A percentile compares a stretch with the other conserved stretches of the same genome.
phyloP scores from a whole-genome alignment of 148 eudicot species.

The Persicaria maculosa region DNA sequence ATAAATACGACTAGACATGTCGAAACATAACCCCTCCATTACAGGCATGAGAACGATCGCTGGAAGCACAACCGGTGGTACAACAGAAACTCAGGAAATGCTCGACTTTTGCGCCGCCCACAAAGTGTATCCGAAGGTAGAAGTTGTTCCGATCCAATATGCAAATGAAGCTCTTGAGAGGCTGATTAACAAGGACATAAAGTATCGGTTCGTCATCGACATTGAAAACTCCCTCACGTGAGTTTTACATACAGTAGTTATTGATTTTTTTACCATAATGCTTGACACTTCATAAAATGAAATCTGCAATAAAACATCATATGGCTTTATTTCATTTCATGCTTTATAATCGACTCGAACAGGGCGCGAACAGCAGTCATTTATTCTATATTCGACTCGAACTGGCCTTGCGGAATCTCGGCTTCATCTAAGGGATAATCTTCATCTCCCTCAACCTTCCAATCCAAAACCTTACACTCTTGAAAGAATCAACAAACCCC shows the following conservation, averaged over 20 bases:
- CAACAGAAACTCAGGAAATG: constrained; percentile 65
- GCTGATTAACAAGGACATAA: constrained; percentile 12
- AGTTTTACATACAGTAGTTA: background rate
- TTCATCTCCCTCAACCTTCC: constrained; percentile 28
- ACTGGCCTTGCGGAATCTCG: too few relatives aligned
- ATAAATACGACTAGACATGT: too few relatives aligned
- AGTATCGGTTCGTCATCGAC: constrained; percentile 14
- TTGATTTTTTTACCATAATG: background rate
- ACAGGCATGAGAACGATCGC: constrained; percentile 54
- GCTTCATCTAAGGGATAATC: constrained; percentile 20
- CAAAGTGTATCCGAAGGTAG: constrained; percentile 57
- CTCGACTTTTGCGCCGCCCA: constrained; percentile 63
- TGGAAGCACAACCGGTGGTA: constrained; percentile 72
- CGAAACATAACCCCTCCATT: background rate
- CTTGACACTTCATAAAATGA: background rate
- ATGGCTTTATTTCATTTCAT: too few relatives aligned
- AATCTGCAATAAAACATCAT: background rate
- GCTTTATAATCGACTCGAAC: too few relatives aligned
- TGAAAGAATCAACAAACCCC: constrained; percentile 26
- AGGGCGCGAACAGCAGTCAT: too few relatives aligned
- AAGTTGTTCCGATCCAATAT: constrained; percentile 57
- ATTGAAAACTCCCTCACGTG: constrained; percentile 9
- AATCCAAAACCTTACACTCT: constrained; percentile 27
- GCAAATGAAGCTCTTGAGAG: constrained; percentile 67
- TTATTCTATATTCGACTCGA: too few relatives aligned